Evolutionary conservation across 1,284 basidiomycete genomes (phyloP).

Genomic region (Cryptococcus sp.): DNA sequence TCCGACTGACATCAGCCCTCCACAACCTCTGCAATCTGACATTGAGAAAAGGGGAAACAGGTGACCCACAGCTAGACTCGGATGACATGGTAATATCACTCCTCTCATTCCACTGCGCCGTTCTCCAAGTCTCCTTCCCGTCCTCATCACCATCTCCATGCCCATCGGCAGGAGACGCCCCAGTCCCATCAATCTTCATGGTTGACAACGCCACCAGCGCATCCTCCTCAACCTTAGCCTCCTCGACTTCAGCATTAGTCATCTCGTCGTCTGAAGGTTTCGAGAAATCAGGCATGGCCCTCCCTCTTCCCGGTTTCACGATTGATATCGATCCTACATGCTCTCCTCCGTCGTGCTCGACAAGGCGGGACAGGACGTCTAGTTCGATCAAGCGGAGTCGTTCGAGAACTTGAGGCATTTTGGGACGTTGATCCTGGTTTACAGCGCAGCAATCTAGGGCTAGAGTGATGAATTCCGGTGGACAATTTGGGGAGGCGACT

Average conservation of each 20-base stretch:
- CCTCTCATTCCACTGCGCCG: conserved; percentile 41
- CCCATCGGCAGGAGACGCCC: no score
- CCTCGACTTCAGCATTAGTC: conserved; percentile 1
- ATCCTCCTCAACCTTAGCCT: conserved; percentile 57
- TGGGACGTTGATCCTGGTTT: conserved; percentile 68
- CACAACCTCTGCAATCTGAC: no score
- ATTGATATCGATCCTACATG: conserved; percentile 78
- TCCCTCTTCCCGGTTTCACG: conserved; percentile 52
- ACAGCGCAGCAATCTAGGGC: conserved; percentile 71
- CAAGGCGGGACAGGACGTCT: conserved; percentile 67
- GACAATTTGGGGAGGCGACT: conserved; percentile 71
- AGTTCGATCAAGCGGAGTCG: conserved; percentile 72
- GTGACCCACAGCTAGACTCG: neutral
- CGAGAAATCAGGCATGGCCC: conserved; percentile 46
- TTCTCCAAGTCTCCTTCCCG: conserved; percentile 39
- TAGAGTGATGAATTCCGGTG: conserved; percentile 69
- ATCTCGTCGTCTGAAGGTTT: conserved; percentile 41
- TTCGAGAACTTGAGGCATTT: conserved; percentile 69
- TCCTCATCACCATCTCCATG: conserved; percentile 8
- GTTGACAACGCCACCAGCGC: conserved; percentile 66
- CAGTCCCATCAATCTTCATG: conserved; percentile 54
- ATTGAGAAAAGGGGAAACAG: conserved; percentile 2
- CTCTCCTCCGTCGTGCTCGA: conserved; percentile 43
- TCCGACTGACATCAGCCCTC: neutral
- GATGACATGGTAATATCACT: conserved; percentile 17